These are phyloP conservation scores for Cyberlindnera nakhonratchasimensis DNA, from an alignment of 805 yeast species.

Conservation along the genomic window DNA sequence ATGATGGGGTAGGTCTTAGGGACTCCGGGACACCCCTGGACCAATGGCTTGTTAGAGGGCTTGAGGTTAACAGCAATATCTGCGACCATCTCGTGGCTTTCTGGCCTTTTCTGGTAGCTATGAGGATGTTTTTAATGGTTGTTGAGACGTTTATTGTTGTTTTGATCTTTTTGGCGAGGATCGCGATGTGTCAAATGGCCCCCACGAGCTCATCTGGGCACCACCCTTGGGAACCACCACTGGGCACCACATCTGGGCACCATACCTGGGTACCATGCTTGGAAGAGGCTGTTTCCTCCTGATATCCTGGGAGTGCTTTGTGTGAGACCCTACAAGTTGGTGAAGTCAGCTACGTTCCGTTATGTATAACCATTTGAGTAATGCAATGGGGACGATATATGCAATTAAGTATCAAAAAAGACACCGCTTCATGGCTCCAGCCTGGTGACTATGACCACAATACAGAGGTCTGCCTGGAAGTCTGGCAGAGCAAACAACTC, in stretches of 20 bases:
- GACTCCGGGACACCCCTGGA: conserved; percentile 68
- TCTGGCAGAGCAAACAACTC: conserved; percentile 12
- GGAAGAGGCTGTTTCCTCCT: too few species aligned
- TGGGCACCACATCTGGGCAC: too few species aligned
- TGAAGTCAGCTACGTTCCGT: too few species aligned
- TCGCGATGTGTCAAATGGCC: too few species aligned
- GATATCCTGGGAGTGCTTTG: too few species aligned
- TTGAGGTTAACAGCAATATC: conserved; percentile 35
- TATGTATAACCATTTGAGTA: background rate
- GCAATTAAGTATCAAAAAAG: too few species aligned
- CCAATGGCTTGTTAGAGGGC: conserved; percentile 50
- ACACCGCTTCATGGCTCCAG: background rate
- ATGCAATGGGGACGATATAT: background rate
- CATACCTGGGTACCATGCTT: too few species aligned
- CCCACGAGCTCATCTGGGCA: too few species aligned
- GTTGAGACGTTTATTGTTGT: background rate
- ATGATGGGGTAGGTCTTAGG: conserved; percentile 58
- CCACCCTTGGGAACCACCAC: too few species aligned
- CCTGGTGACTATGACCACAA: conserved; percentile 4
- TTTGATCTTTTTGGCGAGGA: too few species aligned
- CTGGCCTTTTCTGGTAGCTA: background rate
- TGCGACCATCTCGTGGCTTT: conserved; percentile 1
- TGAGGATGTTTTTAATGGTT: background rate
- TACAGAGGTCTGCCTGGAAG: conserved; percentile 1
- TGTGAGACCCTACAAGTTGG: too few species aligned